These are phyloP conservation scores for Termitomyces sp. DNA, from an alignment of 768 basidiomycete genomes.

Conservation along the genomic window DNA sequence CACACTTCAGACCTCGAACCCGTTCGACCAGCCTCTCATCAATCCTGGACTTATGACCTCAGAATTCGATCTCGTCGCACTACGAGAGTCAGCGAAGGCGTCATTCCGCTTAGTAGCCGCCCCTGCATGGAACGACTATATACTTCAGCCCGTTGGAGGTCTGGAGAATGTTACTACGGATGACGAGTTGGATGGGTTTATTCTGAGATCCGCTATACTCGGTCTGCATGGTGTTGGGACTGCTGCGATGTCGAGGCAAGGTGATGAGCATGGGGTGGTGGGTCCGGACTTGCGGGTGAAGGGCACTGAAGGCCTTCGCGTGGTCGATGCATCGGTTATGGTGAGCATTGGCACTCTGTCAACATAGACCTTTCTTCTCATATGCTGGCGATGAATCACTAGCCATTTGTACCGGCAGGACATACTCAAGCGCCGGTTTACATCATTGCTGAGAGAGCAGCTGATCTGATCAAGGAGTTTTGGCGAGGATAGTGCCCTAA, in stretches of 20 bases:
- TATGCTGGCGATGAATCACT: neutral
- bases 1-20: slow-evolving; percentile 30
- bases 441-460: neutral
- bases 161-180: slow-evolving; percentile 2
- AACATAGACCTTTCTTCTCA: neutral
- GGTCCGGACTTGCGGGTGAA: slow-evolving; percentile 1
- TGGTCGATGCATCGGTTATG: slow-evolving; percentile 1
- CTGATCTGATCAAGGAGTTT: neutral
- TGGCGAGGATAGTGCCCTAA: neutral
- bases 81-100: slow-evolving; percentile 18
- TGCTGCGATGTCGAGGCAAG: slow-evolving; percentile 13
- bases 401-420: neutral
- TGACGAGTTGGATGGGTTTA: slow-evolving; percentile 9
- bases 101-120: slow-evolving; percentile 17
- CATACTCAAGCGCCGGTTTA: neutral
- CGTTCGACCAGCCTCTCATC: slow-evolving; percentile 38
- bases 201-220: neutral
- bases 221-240: slow-evolving; percentile 11
- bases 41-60: slow-evolving; percentile 30
- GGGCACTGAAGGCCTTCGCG: neutral
- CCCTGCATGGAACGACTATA: slow-evolving; percentile 16
- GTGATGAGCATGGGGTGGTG: slow-evolving; percentile 13
- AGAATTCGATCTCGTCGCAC: slow-evolving; percentile 18
- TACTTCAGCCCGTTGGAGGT: slow-evolving; percentile 6
- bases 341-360: neutral